Percentiles rank a stretch among this genome's conserved stretches.
These are phyloP conservation scores for Rhizopus sp. DNA, from an alignment of 371 early-diverging fungal genomes.

Conservation along the genomic window DNA sequence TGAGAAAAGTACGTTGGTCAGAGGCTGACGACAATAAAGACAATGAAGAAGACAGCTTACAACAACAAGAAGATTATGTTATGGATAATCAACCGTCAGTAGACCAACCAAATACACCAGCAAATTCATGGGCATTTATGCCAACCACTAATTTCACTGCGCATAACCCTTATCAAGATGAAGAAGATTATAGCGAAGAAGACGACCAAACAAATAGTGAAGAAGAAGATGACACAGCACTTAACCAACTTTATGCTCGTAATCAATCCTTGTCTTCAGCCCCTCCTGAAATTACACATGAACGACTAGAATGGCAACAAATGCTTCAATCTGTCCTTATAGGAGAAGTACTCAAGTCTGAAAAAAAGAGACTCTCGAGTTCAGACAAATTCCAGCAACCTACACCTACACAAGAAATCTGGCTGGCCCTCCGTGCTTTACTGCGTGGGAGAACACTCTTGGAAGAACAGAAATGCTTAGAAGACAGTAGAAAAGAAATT, in stretches of 20 bases:
- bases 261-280: slow-evolving; percentile 36
- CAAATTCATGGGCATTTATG: slow-evolving; percentile 26
- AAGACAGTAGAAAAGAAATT: slow-evolving; percentile 67
- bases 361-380: slow-evolving; percentile 72
- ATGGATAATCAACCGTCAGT: slow-evolving; percentile 3
- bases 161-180: slow-evolving; percentile 23
- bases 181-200: slow-evolving; percentile 32
- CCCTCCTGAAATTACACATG: slow-evolving; percentile 61
- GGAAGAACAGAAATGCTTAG: slow-evolving; percentile 71
- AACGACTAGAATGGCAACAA: slow-evolving; percentile 81
- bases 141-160: slow-evolving; percentile 13
- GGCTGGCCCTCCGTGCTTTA: slow-evolving; percentile 75
- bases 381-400: slow-evolving; percentile 53
- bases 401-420: slow-evolving; percentile 67
- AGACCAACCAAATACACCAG: neutral
- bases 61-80: neutral
- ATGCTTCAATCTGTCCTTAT: slow-evolving; percentile 84
- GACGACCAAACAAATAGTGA: slow-evolving; percentile 32
- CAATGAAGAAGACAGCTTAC: slow-evolving; percentile 2
- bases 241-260: slow-evolving; percentile 38
- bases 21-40: slow-evolving; percentile 22
- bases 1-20: slow-evolving; percentile 39
- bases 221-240: slow-evolving; percentile 36
- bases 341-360: slow-evolving; percentile 86
- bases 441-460: slow-evolving; percentile 62